Evolutionary conservation across 2,329 filamentous ascomycete species (phyloP).

Genomic region (Didymella sp.): DNA sequence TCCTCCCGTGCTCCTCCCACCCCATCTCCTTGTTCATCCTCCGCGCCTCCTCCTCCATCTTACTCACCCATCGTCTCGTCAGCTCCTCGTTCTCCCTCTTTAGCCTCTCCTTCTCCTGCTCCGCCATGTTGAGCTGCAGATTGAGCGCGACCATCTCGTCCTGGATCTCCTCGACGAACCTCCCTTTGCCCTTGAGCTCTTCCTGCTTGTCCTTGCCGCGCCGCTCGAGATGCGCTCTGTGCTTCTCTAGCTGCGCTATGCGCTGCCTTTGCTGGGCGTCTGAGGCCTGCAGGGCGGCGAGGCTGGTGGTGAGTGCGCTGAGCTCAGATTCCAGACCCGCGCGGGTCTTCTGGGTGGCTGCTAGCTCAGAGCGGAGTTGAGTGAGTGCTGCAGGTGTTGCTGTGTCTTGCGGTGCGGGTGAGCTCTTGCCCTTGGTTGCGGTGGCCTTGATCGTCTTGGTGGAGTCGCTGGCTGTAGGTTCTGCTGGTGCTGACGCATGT

Average conservation of each 20-base stretch:
- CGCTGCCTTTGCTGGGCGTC: slow-evolving; percentile 65
- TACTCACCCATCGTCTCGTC: slow-evolving; percentile 88
- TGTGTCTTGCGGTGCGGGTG: slow-evolving; percentile 23
- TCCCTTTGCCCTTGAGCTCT: slow-evolving; percentile 82
- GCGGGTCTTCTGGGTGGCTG: slow-evolving; percentile 77
- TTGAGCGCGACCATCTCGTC: slow-evolving; percentile 91
- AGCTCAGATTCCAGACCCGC: slow-evolving; percentile 71
- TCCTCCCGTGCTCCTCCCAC: slow-evolving; percentile 33
- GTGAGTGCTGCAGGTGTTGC: slow-evolving; percentile 30
- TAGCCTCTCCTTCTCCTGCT: slow-evolving; percentile 75
- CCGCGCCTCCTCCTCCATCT: slow-evolving; percentile 85
- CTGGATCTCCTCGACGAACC: slow-evolving; percentile 85
- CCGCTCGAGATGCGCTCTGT: slow-evolving; percentile 67
- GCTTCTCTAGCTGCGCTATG: slow-evolving; percentile 67
- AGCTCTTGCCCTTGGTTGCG: slow-evolving; percentile 32
- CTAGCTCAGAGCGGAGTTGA: slow-evolving; percentile 67
- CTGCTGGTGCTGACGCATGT: slow-evolving; percentile 29
- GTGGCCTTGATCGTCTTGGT: slow-evolving; percentile 19
- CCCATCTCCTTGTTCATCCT: slow-evolving; percentile 71
- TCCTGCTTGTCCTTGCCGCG: slow-evolving; percentile 82
- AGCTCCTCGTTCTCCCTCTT: slow-evolving; percentile 86
- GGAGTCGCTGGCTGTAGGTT: slow-evolving; percentile 5
- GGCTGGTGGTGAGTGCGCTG: slow-evolving; percentile 67
- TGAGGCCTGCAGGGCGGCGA: slow-evolving; percentile 67
- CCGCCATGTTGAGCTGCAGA: slow-evolving; percentile 85